These are phyloP conservation scores for Laburnicola sp. DNA, from an alignment of 2,329 filamentous ascomycete species.

Conservation along the genomic window DNA sequence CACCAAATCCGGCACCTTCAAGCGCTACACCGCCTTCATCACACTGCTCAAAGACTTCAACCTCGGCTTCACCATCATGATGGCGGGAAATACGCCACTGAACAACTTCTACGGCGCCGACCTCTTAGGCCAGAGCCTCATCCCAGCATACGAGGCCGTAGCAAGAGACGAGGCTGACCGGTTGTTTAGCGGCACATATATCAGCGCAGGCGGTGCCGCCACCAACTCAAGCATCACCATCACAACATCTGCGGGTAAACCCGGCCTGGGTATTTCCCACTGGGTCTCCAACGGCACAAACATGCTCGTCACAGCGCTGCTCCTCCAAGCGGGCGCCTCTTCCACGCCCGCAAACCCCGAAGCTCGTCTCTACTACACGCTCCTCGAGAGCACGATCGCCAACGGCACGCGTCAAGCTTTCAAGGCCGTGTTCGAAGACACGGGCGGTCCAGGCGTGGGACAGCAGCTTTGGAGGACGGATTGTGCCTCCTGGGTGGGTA, in stretches of 20 bases:
- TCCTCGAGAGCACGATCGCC: slow-evolving; percentile 17
- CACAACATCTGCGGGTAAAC: slow-evolving; percentile 11
- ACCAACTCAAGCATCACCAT: slow-evolving; percentile 16
- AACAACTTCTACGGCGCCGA: slow-evolving; percentile 16
- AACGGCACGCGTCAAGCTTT: slow-evolving; percentile 21
- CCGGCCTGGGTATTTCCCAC: slow-evolving; percentile 17
- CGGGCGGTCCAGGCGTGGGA: slow-evolving; percentile 16
- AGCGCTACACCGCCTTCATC: slow-evolving; percentile 18
- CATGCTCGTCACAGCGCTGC: slow-evolving; percentile 21
- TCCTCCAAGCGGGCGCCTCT: slow-evolving; percentile 15
- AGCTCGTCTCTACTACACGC: slow-evolving; percentile 27
- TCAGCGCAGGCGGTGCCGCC: not conserved
- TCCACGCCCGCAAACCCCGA: slow-evolving; percentile 12
- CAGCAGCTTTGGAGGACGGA: slow-evolving; percentile 25
- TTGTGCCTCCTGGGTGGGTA: slow-evolving; percentile 28
- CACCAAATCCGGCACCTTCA: slow-evolving; percentile 20
- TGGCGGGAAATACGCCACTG: slow-evolving; percentile 14
- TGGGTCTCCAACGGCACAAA: slow-evolving; percentile 25
- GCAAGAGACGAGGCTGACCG: slow-evolving; percentile 19
- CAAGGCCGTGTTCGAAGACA: slow-evolving; percentile 31
- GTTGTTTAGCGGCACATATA: slow-evolving; percentile 17
- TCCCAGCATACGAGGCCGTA: slow-evolving; percentile 21
- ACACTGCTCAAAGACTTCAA: slow-evolving; percentile 19
- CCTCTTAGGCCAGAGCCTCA: slow-evolving; percentile 16
- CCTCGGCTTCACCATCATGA: slow-evolving; percentile 22